These are phyloP conservation scores for Pogostemon cablin DNA, from an alignment of 257 asterid species.

Conservation along the genomic window DNA sequence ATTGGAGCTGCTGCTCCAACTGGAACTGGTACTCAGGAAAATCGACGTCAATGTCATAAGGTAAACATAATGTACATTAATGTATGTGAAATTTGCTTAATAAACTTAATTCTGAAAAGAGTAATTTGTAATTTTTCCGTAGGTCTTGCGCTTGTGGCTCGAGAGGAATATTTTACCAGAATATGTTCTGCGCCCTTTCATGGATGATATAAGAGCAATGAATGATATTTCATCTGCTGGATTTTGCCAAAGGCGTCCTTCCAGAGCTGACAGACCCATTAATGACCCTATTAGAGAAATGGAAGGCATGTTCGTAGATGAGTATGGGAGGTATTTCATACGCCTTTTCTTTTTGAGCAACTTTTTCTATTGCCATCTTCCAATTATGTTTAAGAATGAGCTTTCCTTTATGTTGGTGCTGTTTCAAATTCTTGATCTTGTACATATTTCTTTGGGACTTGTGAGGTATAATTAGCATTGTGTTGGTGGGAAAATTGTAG, in stretches of 20 bases:
- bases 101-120: slow-evolving; percentile 27
- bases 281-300: slow-evolving; percentile 98
- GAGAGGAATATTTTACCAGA: slow-evolving; percentile 95
- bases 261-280: slow-evolving; percentile 89
- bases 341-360: slow-evolving; percentile 16
- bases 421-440: slow-evolving; percentile 5
- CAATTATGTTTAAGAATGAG: slow-evolving; percentile 16
- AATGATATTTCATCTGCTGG: slow-evolving; percentile 73
- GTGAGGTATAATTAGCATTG: slow-evolving; percentile 2
- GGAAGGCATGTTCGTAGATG: slow-evolving; percentile 98
- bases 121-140: slow-evolving; percentile 34
- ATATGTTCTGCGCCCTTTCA: slow-evolving; percentile 69
- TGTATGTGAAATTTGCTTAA: slow-evolving; percentile 15
- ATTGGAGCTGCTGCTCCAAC: slow-evolving; percentile 92
- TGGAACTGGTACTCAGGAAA: slow-evolving; percentile 83
- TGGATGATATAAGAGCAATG: slow-evolving; percentile 63
- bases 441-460: slow-evolving; percentile 17
- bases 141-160: slow-evolving; percentile 96
- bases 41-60: slow-evolving; percentile 97
- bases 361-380: slow-evolving; percentile 10
- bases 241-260: slow-evolving; percentile 75
- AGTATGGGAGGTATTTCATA: slow-evolving; percentile 80
- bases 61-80: slow-evolving; percentile 41
- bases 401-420: slow-evolving; percentile 22
- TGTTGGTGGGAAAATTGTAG: slow-evolving; percentile 4